Base-by-base conservation (phyloP, 768 basidiomycete genomes). In the Panellus pusillus region DNA sequence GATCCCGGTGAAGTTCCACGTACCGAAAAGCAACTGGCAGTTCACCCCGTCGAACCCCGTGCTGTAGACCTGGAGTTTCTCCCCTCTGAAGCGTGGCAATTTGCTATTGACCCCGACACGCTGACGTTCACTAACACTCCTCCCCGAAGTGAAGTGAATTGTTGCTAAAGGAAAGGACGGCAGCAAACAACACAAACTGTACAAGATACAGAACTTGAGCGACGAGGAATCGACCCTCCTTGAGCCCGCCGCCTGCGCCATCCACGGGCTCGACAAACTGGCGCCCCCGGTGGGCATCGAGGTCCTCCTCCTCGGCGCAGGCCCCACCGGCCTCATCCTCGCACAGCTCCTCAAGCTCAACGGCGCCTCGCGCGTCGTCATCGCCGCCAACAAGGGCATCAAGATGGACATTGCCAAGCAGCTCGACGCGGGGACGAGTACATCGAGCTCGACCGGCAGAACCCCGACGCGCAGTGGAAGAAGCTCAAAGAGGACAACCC, bases 201-300 rank as follows among this genome's bases (percentile, higher is more conserved):
- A 91, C 79, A 91, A 91, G 71, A 86, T 94, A 62, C 73, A 92
- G 60, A 94, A 94, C 71, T 79, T 95, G 47, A 82, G 82, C 8
- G 91, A 94, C 65, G 88, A 91, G 63, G 92, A 94, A 58, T 83
- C 92, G 1, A 93, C 91, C 3, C 81, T 96, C 17, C 77, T 94
- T 32, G 93, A 95, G 66, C 93, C 93, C 37, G 90, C 91, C 4
- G 87, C 93, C 6, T 96, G 93, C 61, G 93, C 93, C 29, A 82
- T 96, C 46, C 93, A 96, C 67, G 93, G 93, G 6, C 83, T 94
- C 57, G 93, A 96, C 72, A 91, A 92, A 68, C 81, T 96, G 52
- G 81, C 76, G 52, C 86, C 90, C 1, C 82, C 86, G 4, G 89
- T 93, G 54, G 93, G 93, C 24, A 75, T 89, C 37, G 91, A 93